Percentiles rank a stretch among this genome's conserved stretches.
phyloP scores from a whole-genome alignment of 129 eudicot species.

The Smallanthus sonchifolius region DNA sequence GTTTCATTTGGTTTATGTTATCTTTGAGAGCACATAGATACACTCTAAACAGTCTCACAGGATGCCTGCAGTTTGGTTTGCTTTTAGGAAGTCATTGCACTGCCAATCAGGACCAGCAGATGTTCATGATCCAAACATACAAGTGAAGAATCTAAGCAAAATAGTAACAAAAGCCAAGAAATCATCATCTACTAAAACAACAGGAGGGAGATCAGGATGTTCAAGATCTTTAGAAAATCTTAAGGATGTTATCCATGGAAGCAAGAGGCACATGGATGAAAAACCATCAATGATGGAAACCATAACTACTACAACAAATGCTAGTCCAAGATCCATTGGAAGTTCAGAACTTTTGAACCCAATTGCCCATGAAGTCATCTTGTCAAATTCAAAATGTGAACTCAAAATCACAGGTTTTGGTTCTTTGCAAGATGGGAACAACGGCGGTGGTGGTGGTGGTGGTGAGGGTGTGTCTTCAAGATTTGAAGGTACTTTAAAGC shows the following conservation, averaged over 20 bases:
- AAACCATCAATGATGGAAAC: conserved; percentile 38
- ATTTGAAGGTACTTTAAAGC: conserved; percentile 58
- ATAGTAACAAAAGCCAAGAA: conserved; percentile 44
- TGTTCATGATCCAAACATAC: conserved; percentile 57
- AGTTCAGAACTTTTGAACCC: conserved; percentile 76
- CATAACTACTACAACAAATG: conserved; percentile 24
- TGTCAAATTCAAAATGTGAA: conserved; percentile 58
- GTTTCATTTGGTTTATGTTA: conserved; percentile 3
- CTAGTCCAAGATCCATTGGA: conserved; percentile 83
- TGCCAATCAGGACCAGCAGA: conserved; percentile 67
- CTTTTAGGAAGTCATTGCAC: conserved; percentile 57
- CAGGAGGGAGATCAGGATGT: conserved; percentile 55
- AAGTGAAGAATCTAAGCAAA: conserved; percentile 33
- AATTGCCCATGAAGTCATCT: conserved; percentile 69
- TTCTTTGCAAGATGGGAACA: conserved; percentile 37
- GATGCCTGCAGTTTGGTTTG: conserved; percentile 87
- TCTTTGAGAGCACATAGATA: conserved; percentile 12
- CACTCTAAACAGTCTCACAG: not conserved
- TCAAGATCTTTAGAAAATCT: conserved; percentile 75
- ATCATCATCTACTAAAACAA: conserved; percentile 24
- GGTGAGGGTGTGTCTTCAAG: conserved; percentile 31
- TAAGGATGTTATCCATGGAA: conserved; percentile 64
- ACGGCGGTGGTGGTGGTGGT: conserved; percentile 11
- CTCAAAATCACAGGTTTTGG: conserved; percentile 52
- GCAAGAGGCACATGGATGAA: conserved; percentile 64